phyloP scores from a whole-genome alignment of 768 basidiomycete genomes.

The Russula olivacea region DNA sequence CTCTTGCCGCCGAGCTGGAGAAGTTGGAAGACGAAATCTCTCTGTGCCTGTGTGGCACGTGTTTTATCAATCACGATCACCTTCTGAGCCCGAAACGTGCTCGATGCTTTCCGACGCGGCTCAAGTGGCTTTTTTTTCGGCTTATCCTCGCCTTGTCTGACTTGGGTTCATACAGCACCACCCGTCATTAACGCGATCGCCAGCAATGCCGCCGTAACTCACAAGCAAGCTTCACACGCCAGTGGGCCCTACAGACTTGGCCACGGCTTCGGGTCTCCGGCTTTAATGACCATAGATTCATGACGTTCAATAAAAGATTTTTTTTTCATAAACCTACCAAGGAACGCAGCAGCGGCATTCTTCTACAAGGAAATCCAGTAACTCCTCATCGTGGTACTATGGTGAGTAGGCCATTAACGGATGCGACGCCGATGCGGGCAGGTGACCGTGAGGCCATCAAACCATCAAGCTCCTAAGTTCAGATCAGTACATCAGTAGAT shows the following conservation, averaged over 20 bases:
- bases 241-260: not conserved
- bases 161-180: not conserved
- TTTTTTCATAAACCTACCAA: not conserved
- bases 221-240: not conserved
- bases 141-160: not conserved
- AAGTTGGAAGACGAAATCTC: not conserved
- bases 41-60: not conserved
- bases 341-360: not conserved
- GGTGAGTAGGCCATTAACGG: not conserved
- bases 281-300: not conserved
- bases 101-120: not conserved
- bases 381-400: not conserved
- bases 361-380: not conserved
- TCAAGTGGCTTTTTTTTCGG: not conserved
- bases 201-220: not conserved
- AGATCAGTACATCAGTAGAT: not conserved
- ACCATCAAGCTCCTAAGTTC: not conserved
- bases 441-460: constrained; percentile 3
- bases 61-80: constrained; percentile 1
- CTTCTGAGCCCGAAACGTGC: not conserved
- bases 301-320: not conserved
- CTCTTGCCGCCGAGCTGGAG: not conserved
- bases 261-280: not conserved
- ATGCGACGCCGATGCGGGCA: not conserved
- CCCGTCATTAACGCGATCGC: constrained; percentile 12